These are phyloP conservation scores for Exophiala aquamarina DNA, from an alignment of 2,329 filamentous ascomycete genomes.

Conservation along the genomic window DNA sequence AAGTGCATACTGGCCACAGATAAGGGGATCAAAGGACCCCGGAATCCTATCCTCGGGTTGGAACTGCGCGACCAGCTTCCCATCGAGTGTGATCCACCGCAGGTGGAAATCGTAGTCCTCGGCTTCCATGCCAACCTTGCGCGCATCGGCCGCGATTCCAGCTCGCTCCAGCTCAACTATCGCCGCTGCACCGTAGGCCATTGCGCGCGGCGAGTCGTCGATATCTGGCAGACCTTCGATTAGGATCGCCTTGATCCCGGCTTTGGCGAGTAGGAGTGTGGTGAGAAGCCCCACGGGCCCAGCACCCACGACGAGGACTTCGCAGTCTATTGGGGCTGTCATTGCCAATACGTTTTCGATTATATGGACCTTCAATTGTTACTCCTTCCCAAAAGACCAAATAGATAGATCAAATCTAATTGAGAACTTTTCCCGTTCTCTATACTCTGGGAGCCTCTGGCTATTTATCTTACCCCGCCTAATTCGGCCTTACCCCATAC, in stretches of 20 bases:
- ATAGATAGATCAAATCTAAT: no score
- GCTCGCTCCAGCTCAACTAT: conserved; percentile 3
- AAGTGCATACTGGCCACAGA: conserved; percentile 25
- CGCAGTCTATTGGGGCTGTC: conserved; percentile 1
- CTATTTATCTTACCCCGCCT: no score
- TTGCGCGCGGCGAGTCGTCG: conserved; percentile 5
- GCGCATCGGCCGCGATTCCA: conserved; percentile 12
- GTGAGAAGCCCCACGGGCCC: conserved; percentile 32
- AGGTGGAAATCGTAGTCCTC: conserved; percentile 11
- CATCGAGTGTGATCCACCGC: conserved; percentile 15
- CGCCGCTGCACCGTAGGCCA: conserved; percentile 1
- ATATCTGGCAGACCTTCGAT: conserved; percentile 2
- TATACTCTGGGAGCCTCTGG: no score
- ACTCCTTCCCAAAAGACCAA: no score
- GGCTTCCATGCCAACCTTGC: conserved; percentile 13
- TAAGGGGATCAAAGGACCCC: conserved; percentile 3
- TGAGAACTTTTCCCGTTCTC: no score
- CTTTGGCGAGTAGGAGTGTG: conserved; percentile 29
- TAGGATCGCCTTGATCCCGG: conserved; percentile 30
- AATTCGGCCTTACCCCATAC: no score
- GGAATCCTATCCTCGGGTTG: conserved; percentile 13
- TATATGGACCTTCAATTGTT: no score
- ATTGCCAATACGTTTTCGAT: no score
- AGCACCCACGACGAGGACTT: conserved; percentile 32
- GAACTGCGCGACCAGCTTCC: conserved; percentile 8